Base-by-base conservation (phyloP, 1,139 yeast species). In the Zygoascus sp. region DNA sequence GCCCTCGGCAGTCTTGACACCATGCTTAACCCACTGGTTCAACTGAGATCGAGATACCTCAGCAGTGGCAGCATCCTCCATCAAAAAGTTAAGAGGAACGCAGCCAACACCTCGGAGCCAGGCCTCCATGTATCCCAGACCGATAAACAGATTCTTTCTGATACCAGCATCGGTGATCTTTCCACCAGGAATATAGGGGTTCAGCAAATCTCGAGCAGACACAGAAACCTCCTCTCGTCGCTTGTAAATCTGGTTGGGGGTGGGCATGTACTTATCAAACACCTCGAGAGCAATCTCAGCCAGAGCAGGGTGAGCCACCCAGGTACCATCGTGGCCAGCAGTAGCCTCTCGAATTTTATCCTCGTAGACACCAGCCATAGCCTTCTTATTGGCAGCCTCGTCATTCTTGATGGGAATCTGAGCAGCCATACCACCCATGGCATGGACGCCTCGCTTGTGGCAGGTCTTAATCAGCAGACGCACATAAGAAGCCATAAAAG, bases 1-100 rank as follows among this genome's bases (percentile, higher is more conserved):
- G 48, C 74, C 74, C 54, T 75, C 74, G 55, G 76, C 77, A 44
- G 90, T 82, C 56, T 67, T 68, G 47, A 79, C 80, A 49, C 81
- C 81, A 64, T 84, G 92, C 56, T 80, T 80, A 53, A 83, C 88
- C 92, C 92, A 84, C 67, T 84, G 90, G 79, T 85, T 81, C 58
- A 84, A 75, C 68, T 83, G 89, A 35, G 87, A 78, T 66, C 94
- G 80, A 28, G 90, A 83, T 35, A 84, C 92, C 67, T 84, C 94
- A 47, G 92, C 92, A 50, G 92, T 84, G 43, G 92, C 92, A 47
- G 92, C 92, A 61, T 84, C 92, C 69, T 84, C 94, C 94, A 84
- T 84, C 69, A 83, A 74, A 66, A 76, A 81, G 73, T 83, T 82
- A 68, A 84, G 83, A 58, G 94, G 90, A 51, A 84, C 89, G 71